These are phyloP conservation scores for Coemansia sp. DNA, from an alignment of 192 early-diverging fungal genomes.

Conservation along the genomic window DNA sequence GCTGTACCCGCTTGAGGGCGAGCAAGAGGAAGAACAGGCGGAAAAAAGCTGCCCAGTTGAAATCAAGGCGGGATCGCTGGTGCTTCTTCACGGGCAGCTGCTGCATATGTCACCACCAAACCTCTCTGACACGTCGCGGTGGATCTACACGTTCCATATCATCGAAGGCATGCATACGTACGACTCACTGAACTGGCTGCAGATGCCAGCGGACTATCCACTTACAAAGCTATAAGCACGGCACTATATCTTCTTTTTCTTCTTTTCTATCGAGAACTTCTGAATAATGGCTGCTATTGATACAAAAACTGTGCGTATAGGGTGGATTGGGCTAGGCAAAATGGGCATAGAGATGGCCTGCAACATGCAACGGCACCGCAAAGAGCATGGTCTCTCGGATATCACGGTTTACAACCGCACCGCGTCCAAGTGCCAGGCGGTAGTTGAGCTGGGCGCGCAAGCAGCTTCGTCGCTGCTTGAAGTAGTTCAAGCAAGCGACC, in stretches of 20 bases:
- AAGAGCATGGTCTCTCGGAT: constrained; percentile 27
- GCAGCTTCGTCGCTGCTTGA: constrained; percentile 36
- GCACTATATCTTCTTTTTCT: background rate
- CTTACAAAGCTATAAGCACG: constrained; percentile 25
- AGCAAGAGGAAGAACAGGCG: background rate
- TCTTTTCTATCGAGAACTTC: background rate
- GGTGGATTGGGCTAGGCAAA: constrained; percentile 64
- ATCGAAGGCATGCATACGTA: constrained; percentile 77
- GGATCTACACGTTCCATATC: constrained; percentile 94
- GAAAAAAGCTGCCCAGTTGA: constrained; percentile 17
- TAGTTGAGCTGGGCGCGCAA: constrained; percentile 45
- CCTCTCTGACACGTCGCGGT: constrained; percentile 70
- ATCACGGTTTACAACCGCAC: constrained; percentile 67
- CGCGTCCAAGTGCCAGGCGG: constrained; percentile 32
- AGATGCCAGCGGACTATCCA: constrained; percentile 23
- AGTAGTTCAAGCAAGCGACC: constrained; percentile 43
- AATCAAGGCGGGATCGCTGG: constrained; percentile 64
- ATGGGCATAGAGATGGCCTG: constrained; percentile 65
- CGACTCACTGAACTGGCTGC: constrained; percentile 78
- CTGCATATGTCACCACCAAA: constrained; percentile 84
- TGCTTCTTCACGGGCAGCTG: constrained; percentile 86
- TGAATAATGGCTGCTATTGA: background rate
- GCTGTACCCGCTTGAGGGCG: constrained; percentile 8
- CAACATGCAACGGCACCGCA: constrained; percentile 57
- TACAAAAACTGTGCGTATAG: constrained; percentile 28